Base-by-base conservation (phyloP, 371 early-diverging fungal species). In the Mycotypha africana region DNA sequence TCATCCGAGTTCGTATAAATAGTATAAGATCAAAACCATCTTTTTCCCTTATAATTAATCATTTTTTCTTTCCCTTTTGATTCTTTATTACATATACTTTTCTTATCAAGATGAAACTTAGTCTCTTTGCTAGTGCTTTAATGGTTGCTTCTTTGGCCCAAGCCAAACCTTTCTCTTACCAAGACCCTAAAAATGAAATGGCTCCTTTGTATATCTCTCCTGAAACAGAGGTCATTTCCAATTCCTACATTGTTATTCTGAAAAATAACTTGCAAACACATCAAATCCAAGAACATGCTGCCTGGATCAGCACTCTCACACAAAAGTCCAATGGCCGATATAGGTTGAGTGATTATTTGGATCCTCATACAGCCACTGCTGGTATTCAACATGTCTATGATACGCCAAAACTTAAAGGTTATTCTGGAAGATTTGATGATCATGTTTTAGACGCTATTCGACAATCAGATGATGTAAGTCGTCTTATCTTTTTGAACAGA, bases 201-300 rank as follows among this genome's bases (percentile, higher is more conserved):
- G 88, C 85, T 22, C 89, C 89, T 28, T 65, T 89, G 26, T 65
- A 85, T 30, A 64, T 80, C 26, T 64, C 82, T 36, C 55, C 68
- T 24, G 79, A 82, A 49, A 73, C 83, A 16, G 83, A 86, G 46
- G 49, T 64, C 46, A 77, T 93, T 42, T 69, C 79, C 10, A 82
- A 91, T 67, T 80, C 78, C 31, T 93, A 93, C 78, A 87, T 93
- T 54, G 86, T 92, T 28, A 82, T 91, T 25, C 80, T 92, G 58
- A 91, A 91, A 65, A 66, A 81, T 37, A 59, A 82, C 15, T 65
- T 75, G 14, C 26, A 45, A 15, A 46, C 20, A n/a, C 40, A 49
- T 26, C 43, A 60, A 11, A 60, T 56, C 12, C 28, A 56, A 31
- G 28, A 49, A 16, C 74, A 74, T 38, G 62, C 59, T 39, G 20